Conservation (phyloP, 371 early-diverging fungal genomes). For the Rhizopus microsporus region DNA sequence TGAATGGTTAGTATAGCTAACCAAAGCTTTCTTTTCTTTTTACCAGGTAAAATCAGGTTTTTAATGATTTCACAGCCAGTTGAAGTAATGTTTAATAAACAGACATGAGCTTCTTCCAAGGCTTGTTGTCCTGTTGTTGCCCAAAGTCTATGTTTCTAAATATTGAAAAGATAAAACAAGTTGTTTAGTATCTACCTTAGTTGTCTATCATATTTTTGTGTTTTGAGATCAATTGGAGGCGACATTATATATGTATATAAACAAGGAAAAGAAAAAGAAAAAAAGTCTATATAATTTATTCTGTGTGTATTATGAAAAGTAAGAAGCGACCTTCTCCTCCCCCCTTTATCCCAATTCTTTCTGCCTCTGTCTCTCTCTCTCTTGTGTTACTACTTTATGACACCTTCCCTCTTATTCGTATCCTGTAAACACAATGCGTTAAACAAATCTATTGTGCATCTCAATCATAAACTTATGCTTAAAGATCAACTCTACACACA, state of each 20-base stretch:
- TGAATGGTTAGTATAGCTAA: neutral
- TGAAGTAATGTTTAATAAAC: constrained; percentile 80
- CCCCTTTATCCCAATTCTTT: no score
- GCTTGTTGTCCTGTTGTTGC: constrained; percentile 86
- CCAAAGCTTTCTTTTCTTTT: neutral
- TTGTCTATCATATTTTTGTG: constrained; percentile 92
- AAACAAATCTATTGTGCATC: no score
- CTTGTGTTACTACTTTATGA: no score
- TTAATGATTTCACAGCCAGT: constrained; percentile 91
- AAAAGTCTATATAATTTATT: neutral
- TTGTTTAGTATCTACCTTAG: constrained; percentile 59
- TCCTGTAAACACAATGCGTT: no score
- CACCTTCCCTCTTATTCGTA: no score
- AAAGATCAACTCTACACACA: neutral
- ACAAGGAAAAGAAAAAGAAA: constrained; percentile 1
- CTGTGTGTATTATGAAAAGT: no score
- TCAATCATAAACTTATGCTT: neutral
- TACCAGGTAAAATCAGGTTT: constrained; percentile 94
- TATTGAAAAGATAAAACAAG: neutral
- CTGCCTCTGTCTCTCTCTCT: no score
- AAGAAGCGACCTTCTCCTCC: no score
- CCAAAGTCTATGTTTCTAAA: constrained; percentile 77
- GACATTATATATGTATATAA: constrained; percentile 27
- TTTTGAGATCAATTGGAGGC: constrained; percentile 52
- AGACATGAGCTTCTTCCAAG: constrained; percentile 80